Evolutionary conservation across 2,329 filamentous ascomycete genomes (phyloP), one percentile per base, ranked within the genome.

Genomic region (Pestalotiopsis sp.): DNA sequence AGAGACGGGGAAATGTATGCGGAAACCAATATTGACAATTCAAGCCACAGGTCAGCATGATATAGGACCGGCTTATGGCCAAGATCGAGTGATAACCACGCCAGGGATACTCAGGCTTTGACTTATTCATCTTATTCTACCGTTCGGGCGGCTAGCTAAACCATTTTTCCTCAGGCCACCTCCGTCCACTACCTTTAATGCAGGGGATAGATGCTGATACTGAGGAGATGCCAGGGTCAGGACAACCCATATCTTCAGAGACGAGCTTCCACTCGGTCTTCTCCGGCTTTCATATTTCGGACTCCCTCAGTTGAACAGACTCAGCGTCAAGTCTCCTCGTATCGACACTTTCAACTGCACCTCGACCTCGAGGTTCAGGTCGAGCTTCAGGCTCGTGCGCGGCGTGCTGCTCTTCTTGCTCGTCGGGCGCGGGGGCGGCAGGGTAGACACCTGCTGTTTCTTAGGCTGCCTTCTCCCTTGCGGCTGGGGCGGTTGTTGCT

Each of bases 311-410:
- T 58, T 36, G 4, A 66, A n/a, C 13, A 66, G 41, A 5, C 41
- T 25, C n/a, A 66, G 38, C 9, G 63, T 66, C 63, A 66, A 12
- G 45, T 58, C 49, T 1, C 63, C 63, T 2, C 13, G 20, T 36
- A 66, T 9, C 7, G 23, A 57, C 14, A 66, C 49, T 7, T 66
- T 56, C n/a, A 66, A 25, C 31, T 66, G 63, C n/a, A 66, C 63
- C 27, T 66, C 63, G n/a, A 66, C 27, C 13, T 66, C 63, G 23
- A 66, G 49, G 20, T 66, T 66, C 41, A 66, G 27, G 13, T 57
- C 49, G 45, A 66, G 31, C 49, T 23, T 66, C 23, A 66, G n/a
- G 25, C 63, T 57, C 41, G 31, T 58, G 36, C 49, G 41, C 27
- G 27, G 13, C 39, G 62, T 12, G 31, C 7, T 52, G 62, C 12